Evolutionary conservation across 768 basidiomycete species (phyloP).

Genomic region (Collybia sordida): DNA sequence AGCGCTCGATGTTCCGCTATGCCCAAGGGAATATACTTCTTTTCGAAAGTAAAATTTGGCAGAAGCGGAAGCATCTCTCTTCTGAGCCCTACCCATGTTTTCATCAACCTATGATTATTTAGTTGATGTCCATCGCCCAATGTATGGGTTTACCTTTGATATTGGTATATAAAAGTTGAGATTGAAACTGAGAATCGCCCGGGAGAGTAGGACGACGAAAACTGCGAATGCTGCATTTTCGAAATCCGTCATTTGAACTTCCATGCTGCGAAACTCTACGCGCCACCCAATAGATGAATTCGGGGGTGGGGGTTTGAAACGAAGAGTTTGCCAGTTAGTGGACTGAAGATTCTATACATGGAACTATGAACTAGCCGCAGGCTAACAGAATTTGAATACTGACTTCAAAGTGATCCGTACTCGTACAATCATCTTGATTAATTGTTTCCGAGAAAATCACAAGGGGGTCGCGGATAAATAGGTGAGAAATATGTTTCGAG

Average conservation of each 20-base stretch:
- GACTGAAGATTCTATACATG: constrained; percentile 88
- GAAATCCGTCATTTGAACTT: constrained; percentile 98
- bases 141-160: constrained; percentile 64
- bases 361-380: neutral
- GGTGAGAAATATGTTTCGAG: constrained; percentile 89
- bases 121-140: neutral
- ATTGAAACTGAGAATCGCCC: constrained; percentile 89
- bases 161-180: constrained; percentile 97
- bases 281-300: constrained; percentile 95
- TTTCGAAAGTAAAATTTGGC: constrained; percentile 90
- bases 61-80: constrained; percentile 70
- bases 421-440: constrained; percentile 83
- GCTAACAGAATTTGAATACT: constrained; percentile 6
- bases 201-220: constrained; percentile 91
- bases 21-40: constrained; percentile 66
- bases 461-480: constrained; percentile 97
- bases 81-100: constrained; percentile 92
- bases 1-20: constrained; percentile 38
- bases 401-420: constrained; percentile 96
- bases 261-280: constrained; percentile 98
- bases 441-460: constrained; percentile 94
- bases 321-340: constrained; percentile 98
- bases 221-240: constrained; percentile 98
- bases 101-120: constrained; percentile 75
- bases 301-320: constrained; percentile 97